These are phyloP conservation scores for Paulownia fortunei DNA, from an alignment of 257 asterid genomes.

Conservation along the genomic window DNA sequence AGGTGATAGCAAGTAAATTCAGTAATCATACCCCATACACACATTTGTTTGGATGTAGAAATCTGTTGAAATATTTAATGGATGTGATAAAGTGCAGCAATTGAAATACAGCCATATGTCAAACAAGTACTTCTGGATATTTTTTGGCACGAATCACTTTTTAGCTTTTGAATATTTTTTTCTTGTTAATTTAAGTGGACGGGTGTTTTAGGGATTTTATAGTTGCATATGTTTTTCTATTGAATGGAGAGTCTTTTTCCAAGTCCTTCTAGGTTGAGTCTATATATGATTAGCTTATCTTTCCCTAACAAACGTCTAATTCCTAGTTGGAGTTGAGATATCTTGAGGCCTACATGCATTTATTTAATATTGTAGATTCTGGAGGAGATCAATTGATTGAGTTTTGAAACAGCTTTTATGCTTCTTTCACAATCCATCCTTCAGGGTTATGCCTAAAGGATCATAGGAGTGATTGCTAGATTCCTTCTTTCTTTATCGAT, in stretches of 20 bases:
- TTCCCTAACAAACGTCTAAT: no score
- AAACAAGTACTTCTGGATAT: background rate
- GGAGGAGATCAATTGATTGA: background rate
- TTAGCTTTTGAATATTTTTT: background rate
- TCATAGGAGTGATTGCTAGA: background rate
- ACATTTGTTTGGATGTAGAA: background rate
- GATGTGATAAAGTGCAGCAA: background rate
- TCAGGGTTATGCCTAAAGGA: background rate
- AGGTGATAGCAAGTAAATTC: background rate
- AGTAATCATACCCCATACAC: background rate
- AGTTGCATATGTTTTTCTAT: background rate
- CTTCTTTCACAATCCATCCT: background rate
- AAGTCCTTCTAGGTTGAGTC: background rate
- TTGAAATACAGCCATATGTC: background rate
- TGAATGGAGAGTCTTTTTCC: background rate
- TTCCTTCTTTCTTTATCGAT: no score
- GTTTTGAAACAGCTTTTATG: background rate
- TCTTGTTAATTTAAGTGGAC: no score
- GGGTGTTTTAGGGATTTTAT: background rate
- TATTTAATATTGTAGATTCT: no score
- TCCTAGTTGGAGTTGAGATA: no score
- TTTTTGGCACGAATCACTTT: background rate
- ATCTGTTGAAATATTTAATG: background rate
- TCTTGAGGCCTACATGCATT: no score
- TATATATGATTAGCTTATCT: background rate